Evolutionary conservation across 805 yeast species (phyloP).

Genomic region (Metschnikowia reukaufii): DNA sequence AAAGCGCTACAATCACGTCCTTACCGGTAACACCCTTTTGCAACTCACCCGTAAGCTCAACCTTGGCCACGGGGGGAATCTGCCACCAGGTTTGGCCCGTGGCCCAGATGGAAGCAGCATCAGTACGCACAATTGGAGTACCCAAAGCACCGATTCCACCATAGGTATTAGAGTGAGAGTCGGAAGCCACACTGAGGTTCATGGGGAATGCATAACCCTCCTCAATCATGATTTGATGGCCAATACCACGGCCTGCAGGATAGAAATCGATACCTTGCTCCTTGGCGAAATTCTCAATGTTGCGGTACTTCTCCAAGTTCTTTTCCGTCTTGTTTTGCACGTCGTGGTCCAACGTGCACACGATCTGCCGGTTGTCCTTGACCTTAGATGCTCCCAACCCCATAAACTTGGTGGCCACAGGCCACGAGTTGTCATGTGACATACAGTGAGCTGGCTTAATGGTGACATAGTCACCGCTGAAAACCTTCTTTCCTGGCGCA

Average conservation of each 20-base stretch:
- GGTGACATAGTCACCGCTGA: constrained; percentile 91
- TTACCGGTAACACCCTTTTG: constrained; percentile 92
- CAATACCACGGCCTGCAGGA: constrained; percentile 99
- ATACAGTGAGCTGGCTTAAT: constrained; percentile 95
- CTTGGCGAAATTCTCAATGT: constrained; percentile 86
- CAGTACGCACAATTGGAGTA: constrained; percentile 97
- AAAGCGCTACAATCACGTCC: constrained; percentile 93
- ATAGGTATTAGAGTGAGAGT: constrained; percentile 95
- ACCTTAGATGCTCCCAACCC: constrained; percentile 88
- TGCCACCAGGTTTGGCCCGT: constrained; percentile 99
- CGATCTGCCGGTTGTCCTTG: constrained; percentile 85
- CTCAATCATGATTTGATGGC: constrained; percentile 98
- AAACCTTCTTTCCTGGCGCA: constrained; percentile 71
- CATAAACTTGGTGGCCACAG: constrained; percentile 94
- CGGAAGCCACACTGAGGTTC: constrained; percentile 92
- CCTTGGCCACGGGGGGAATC: constrained; percentile 97
- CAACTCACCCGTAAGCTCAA: constrained; percentile 76
- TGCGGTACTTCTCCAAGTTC: constrained; percentile 81
- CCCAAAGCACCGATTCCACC: constrained; percentile 97
- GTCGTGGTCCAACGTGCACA: constrained; percentile 95
- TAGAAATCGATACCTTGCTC: constrained; percentile 94
- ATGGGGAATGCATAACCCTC: constrained; percentile 98
- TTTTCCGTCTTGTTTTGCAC: constrained; percentile 91
- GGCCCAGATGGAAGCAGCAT: constrained; percentile 99
- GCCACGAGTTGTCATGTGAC: constrained; percentile 99